Conservation (phyloP, 2,329 filamentous ascomycete genomes). For the Clonostachys byssicola region DNA sequence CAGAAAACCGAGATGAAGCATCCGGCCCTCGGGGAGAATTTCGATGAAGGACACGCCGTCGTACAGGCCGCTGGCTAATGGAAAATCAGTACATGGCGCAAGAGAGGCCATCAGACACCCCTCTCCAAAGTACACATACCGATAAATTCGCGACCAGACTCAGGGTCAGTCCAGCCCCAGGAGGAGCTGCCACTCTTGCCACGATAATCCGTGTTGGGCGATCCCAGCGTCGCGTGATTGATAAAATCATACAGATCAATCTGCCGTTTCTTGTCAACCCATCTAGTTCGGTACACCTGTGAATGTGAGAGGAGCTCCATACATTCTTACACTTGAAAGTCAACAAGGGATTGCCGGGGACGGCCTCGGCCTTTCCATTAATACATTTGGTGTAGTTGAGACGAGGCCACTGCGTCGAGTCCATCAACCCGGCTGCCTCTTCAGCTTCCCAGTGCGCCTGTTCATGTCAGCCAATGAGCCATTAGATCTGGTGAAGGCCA, state of each 20-base stretch:
- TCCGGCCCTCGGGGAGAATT: constrained; percentile 30
- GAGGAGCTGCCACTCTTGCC: constrained; percentile 17
- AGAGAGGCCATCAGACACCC: not conserved
- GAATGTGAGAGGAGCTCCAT: not conserved
- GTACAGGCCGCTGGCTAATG: constrained; percentile 11
- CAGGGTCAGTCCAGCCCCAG: constrained; percentile 35
- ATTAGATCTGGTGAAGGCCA: not conserved
- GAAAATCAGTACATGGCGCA: not conserved
- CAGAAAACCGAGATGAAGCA: constrained; percentile 36
- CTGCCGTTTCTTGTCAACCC: not conserved
- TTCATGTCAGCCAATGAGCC: not conserved
- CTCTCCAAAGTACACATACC: not conserved
- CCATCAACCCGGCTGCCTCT: constrained; percentile 12
- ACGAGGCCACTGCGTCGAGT: constrained; percentile 13
- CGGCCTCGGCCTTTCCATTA: constrained; percentile 12
- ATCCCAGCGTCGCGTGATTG: constrained; percentile 45
- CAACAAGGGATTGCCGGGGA: constrained; percentile 12
- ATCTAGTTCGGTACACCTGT: not conserved
- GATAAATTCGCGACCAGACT: constrained; percentile 21
- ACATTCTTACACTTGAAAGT: constrained; percentile 15
- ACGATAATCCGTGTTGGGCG: constrained; percentile 15
- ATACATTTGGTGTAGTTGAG: constrained; percentile 15
- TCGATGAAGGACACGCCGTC: constrained; percentile 41
- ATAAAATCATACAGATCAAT: constrained; percentile 51
- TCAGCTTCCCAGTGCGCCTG: constrained; percentile 11